phyloP scores from a whole-genome alignment of 768 basidiomycete species.

The Panaeolus papilionaceus region DNA sequence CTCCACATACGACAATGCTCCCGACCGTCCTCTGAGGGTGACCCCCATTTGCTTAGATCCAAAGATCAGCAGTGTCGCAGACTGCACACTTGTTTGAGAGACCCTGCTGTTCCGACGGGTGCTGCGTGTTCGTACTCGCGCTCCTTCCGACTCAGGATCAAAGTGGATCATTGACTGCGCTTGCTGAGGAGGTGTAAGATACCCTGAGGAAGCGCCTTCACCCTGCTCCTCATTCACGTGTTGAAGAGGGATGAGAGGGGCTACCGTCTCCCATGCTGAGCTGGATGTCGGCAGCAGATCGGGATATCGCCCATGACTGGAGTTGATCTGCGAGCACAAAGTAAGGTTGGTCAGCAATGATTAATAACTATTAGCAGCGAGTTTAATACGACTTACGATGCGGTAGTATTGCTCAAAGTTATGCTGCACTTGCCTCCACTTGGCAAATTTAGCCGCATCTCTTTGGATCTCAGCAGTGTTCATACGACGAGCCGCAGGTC shows the following conservation, averaged over 20 bases:
- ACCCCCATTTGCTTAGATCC: conserved; percentile 1
- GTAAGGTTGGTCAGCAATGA: background rate
- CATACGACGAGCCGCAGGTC: background rate
- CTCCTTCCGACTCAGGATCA: background rate
- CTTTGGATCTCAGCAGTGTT: conserved; percentile 11
- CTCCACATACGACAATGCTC: background rate
- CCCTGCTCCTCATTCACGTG: conserved; percentile 2
- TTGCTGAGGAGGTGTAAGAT: conserved; percentile 9
- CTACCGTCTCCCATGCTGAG: conserved; percentile 36
- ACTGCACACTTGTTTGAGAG: conserved; percentile 1
- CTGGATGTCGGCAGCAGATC: conserved; percentile 33
- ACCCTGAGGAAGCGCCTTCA: background rate
- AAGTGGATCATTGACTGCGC: conserved; percentile 5
- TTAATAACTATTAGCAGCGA: background rate
- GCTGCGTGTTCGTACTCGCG: background rate
- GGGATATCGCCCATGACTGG: conserved; percentile 34
- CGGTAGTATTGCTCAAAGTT: conserved; percentile 37
- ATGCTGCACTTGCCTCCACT: conserved; percentile 31
- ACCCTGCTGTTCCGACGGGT: conserved; percentile 3
- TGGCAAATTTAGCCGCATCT: conserved; percentile 19
- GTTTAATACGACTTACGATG: conserved; percentile 27
- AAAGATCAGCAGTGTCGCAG: conserved; percentile 1
- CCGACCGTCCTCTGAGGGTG: background rate
- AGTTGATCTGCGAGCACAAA: conserved; percentile 30
- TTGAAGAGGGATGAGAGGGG: conserved; percentile 18